These are phyloP conservation scores for Umbelopsis ramanniana DNA, from an alignment of 192 early-diverging fungal genomes.

Conservation along the genomic window DNA sequence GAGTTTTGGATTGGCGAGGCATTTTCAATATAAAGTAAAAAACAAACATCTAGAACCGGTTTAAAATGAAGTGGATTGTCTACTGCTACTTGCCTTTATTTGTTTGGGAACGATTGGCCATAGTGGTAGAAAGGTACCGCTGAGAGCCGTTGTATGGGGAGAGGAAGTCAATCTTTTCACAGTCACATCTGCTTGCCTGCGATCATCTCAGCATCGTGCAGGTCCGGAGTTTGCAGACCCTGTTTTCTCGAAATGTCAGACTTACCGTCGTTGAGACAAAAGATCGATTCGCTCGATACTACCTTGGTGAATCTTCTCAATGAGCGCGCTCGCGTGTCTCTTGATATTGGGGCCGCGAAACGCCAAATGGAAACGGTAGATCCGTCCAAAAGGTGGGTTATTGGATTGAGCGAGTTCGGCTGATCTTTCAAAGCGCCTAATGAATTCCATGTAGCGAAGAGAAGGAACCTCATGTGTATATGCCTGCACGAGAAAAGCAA, in stretches of 20 bases:
- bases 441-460: conserved; percentile 11
- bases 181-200: not conserved
- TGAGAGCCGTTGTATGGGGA: too few relatives aligned
- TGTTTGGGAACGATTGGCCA: too few relatives aligned
- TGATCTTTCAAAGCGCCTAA: not conserved
- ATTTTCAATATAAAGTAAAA: too few relatives aligned
- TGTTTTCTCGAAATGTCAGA: conserved; percentile 41
- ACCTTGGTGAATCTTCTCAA: conserved; percentile 78
- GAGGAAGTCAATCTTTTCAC: not conserved
- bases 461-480: conserved; percentile 62
- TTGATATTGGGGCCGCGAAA: conserved; percentile 81
- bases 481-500: conserved; percentile 76
- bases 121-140: too few relatives aligned
- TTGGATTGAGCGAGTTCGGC: not conserved
- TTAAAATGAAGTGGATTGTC: too few relatives aligned
- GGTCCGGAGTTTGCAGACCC: not conserved
- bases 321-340: conserved; percentile 78
- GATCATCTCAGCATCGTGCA: not conserved
- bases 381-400: not conserved
- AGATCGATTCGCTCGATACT: conserved; percentile 77
- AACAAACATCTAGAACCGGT: too few relatives aligned
- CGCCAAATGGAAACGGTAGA: conserved; percentile 36
- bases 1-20: too few relatives aligned
- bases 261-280: conserved; percentile 59
- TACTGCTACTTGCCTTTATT: too few relatives aligned